Conservation (phyloP, 805 yeast genomes). For the Ogataea kodamae region DNA sequence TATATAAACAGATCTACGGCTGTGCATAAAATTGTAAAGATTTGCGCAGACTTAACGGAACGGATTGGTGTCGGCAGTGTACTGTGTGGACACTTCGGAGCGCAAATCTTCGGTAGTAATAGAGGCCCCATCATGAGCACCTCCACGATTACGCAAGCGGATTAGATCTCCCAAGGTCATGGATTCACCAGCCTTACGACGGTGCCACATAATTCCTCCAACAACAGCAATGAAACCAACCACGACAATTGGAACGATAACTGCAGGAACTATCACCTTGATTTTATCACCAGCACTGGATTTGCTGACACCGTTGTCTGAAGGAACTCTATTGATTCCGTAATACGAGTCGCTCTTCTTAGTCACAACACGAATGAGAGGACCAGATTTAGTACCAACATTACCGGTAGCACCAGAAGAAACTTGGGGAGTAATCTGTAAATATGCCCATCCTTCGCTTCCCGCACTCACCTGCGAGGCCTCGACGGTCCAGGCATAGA, state of each 20-base stretch:
- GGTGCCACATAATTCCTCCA: constrained; percentile 33
- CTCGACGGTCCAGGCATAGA: constrained; percentile 35
- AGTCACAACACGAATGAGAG: constrained; percentile 37
- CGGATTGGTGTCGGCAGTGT: constrained; percentile 3
- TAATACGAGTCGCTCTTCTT: constrained; percentile 30
- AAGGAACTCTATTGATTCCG: constrained; percentile 37
- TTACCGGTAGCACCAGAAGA: constrained; percentile 34
- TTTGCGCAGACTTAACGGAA: no score
- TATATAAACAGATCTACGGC: constrained; percentile 9
- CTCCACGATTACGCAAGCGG: constrained; percentile 15
- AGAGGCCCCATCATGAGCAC: constrained; percentile 18
- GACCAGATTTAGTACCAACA: constrained; percentile 40
- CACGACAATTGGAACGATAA: constrained; percentile 42
- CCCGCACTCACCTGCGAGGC: constrained; percentile 25
- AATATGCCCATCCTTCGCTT: constrained; percentile 35
- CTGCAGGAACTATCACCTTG: constrained; percentile 38
- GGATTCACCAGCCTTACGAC: neutral
- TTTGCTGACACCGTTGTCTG: constrained; percentile 35
- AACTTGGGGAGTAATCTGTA: constrained; percentile 38
- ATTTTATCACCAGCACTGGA: constrained; percentile 16
- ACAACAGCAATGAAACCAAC: constrained; percentile 29
- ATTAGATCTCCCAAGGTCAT: constrained; percentile 12
- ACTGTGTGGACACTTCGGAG: constrained; percentile 15
- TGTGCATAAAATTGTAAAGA: constrained; percentile 4
- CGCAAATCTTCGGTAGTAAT: constrained; percentile 22